Conservation (phyloP, 73 alveolate species). For the Effrenium voratum region DNA sequence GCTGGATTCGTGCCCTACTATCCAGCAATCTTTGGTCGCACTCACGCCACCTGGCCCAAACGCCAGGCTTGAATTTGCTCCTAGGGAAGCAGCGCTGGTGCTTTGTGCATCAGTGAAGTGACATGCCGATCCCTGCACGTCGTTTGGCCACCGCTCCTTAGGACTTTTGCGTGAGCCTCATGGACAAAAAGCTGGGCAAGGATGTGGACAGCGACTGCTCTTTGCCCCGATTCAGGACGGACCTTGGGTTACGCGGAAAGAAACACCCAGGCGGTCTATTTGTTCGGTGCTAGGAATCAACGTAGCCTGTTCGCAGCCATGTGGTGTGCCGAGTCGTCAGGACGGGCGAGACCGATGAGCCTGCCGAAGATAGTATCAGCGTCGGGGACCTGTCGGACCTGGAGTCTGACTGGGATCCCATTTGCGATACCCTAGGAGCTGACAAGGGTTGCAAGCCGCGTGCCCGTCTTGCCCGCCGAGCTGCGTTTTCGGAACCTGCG, state of each 20-base stretch:
- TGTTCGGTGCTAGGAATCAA: too few species aligned
- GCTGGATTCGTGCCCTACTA: conserved; percentile 59
- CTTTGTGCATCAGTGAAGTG: too few species aligned
- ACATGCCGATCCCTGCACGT: too few species aligned
- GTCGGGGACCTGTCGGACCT: conserved; percentile 48
- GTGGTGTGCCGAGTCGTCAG: background rate
- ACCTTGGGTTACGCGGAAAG: background rate
- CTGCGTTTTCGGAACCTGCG: too few species aligned
- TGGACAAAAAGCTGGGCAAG: conserved; percentile 65
- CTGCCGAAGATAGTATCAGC: conserved; percentile 9
- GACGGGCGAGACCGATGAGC: conserved; percentile 72
- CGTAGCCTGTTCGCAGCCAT: too few species aligned
- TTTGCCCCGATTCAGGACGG: conserved; percentile 40
- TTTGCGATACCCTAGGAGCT: conserved; percentile 64
- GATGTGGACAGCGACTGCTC: conserved; percentile 58
- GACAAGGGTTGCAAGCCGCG: too few species aligned
- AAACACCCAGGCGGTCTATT: background rate
- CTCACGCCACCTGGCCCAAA: conserved; percentile 27
- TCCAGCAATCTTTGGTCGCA: conserved; percentile 50
- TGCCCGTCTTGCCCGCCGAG: too few species aligned
- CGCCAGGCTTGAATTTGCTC: too few species aligned
- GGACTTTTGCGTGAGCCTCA: conserved; percentile 68
- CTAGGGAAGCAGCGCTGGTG: too few species aligned
- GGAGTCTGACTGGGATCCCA: conserved; percentile 78
- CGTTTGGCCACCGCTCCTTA: too few species aligned